Evolutionary conservation across 441 rosid genomes (phyloP).

Genomic region (Heliophila coronopifolia): DNA sequence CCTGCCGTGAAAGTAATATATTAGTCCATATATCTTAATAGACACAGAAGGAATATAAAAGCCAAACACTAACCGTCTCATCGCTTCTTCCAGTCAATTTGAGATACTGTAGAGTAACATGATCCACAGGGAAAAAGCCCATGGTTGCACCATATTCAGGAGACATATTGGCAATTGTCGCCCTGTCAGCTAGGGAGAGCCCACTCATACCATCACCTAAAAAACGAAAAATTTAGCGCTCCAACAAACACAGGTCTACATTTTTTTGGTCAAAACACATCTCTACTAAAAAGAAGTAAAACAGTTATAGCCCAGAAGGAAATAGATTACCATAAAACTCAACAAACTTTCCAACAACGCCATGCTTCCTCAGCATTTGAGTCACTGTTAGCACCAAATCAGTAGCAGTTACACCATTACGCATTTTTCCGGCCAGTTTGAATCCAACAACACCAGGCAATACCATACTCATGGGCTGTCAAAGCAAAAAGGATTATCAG

Average conservation of each 20-base stretch:
- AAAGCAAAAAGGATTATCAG: slow-evolving; percentile 7
- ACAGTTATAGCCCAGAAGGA: neutral
- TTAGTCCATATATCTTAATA: slow-evolving; percentile 17
- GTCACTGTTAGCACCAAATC: slow-evolving; percentile 96
- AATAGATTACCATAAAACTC: slow-evolving; percentile 78
- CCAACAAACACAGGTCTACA: neutral
- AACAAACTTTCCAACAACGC: slow-evolving; percentile 97
- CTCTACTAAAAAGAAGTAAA: neutral
- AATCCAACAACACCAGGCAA: slow-evolving; percentile 98
- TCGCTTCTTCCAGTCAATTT: slow-evolving; percentile 98
- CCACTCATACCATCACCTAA: slow-evolving; percentile 89
- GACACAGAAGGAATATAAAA: neutral
- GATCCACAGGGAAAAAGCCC: slow-evolving; percentile 99
- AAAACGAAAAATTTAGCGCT: slow-evolving; percentile 9
- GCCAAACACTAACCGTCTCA: slow-evolving; percentile 62
- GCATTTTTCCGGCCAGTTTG: slow-evolving; percentile 76
- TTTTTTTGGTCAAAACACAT: no score
- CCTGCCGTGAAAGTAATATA: slow-evolving; percentile 36
- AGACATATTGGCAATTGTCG: slow-evolving; percentile 98
- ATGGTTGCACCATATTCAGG: slow-evolving; percentile 99
- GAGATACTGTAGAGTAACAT: slow-evolving; percentile 87
- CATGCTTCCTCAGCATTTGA: slow-evolving; percentile 97
- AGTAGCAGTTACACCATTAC: slow-evolving; percentile 92
- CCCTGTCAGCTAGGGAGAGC: slow-evolving; percentile 96
- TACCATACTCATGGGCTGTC: slow-evolving; percentile 99